Conservation (phyloP, 2,329 filamentous ascomycete species). For the Periconia macrospinosa region DNA sequence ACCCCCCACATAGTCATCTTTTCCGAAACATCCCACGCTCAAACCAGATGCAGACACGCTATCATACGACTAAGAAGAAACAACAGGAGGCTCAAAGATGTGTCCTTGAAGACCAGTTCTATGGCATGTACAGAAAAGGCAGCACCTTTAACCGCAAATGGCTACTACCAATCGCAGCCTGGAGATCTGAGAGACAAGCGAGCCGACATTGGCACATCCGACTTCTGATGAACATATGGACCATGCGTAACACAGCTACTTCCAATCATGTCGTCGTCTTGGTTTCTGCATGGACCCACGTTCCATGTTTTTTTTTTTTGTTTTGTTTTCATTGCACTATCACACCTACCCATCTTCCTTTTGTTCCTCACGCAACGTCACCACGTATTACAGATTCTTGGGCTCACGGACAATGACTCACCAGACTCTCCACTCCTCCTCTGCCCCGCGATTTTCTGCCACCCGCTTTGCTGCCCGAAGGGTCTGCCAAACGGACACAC, state of each 20-base stretch:
- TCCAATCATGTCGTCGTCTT: no score
- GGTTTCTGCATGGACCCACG: background rate
- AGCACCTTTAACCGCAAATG: background rate
- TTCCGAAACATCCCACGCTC: no score
- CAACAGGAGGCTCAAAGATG: no score
- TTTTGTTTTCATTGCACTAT: no score
- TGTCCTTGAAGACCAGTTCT: no score
- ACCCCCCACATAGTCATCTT: no score
- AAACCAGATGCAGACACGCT: no score
- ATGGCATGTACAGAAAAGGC: background rate
- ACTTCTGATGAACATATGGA: conserved; percentile 6
- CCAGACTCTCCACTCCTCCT: background rate
- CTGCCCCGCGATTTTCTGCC: background rate
- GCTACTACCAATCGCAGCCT: no score
- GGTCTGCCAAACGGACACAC: background rate
- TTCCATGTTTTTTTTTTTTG: background rate
- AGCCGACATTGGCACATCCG: conserved; percentile 4
- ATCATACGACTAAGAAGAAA: no score
- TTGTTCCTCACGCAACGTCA: no score
- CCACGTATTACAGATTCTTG: no score
- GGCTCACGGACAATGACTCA: conserved; percentile 1
- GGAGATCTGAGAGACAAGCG: conserved; percentile 9
- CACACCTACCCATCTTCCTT: no score
- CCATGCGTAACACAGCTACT: conserved; percentile 10
- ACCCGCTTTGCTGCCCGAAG: conserved; percentile 11